Conservation (phyloP, 306 rosid genomes). For the Purshia tridentata region DNA sequence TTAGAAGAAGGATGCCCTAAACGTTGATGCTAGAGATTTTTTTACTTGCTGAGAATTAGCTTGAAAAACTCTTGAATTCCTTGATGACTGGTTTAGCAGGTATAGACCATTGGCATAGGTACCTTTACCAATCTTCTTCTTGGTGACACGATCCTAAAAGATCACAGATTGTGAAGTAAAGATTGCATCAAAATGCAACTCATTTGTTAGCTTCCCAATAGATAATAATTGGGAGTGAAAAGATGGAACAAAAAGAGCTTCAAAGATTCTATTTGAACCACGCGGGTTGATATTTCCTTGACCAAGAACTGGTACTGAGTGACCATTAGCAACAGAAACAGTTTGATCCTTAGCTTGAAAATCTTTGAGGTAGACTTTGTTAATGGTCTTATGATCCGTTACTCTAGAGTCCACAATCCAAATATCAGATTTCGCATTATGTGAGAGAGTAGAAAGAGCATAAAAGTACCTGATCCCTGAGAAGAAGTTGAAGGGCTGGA, state of each 20-base stretch:
- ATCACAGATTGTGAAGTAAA: neutral
- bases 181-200: neutral
- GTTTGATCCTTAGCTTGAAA: neutral
- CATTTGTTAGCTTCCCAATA: neutral
- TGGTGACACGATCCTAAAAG: neutral
- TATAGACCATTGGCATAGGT: neutral
- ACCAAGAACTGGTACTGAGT: neutral
- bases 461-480: neutral
- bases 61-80: neutral
- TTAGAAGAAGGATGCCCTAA: neutral
- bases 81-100: neutral
- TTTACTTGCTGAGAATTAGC: neutral
- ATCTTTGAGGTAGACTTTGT: neutral
- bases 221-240: too few relatives aligned
- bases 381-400: neutral
- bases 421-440: neutral
- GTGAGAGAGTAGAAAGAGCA: neutral
- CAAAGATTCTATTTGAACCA: neutral
- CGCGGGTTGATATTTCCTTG: neutral
- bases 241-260: neutral
- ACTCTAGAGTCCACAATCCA: neutral
- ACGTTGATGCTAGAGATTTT: neutral
- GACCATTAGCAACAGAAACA: neutral
- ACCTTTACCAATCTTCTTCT: conserved; percentile 1
- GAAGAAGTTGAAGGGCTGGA: too few relatives aligned